Conservation (phyloP, 768 basidiomycete genomes). For the Fomitopsis pulvina region DNA sequence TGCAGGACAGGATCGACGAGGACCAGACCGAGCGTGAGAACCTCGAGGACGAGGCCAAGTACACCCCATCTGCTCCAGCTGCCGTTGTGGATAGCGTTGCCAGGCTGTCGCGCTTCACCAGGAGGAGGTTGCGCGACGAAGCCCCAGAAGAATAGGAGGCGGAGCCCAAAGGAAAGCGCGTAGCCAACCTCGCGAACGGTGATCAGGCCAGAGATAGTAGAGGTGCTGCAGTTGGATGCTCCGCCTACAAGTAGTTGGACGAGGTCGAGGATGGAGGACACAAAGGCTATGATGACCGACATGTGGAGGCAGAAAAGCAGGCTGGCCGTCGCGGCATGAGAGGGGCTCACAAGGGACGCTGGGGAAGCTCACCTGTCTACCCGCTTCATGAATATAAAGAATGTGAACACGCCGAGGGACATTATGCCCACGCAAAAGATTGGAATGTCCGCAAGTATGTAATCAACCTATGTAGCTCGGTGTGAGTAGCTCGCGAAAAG, state of each 20-base stretch:
- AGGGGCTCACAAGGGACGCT: conserved; percentile 11
- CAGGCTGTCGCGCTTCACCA: conserved; percentile 27
- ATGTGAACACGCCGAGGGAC: conserved; percentile 51
- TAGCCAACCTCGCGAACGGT: conserved; percentile 53
- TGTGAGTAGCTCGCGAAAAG: neutral
- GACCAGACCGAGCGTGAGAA: conserved; percentile 38
- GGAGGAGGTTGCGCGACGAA: conserved; percentile 54
- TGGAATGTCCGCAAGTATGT: conserved; percentile 58
- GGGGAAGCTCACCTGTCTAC: conserved; percentile 43
- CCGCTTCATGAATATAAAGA: conserved; percentile 48
- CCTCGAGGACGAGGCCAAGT: conserved; percentile 46
- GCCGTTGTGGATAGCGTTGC: conserved; percentile 39
- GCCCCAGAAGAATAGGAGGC: conserved; percentile 65
- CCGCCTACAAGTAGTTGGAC: conserved; percentile 42
- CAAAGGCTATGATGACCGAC: conserved; percentile 54
- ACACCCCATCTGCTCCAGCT: conserved; percentile 63
- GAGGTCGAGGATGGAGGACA: conserved; percentile 58
- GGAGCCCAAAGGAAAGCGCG: conserved; percentile 48
- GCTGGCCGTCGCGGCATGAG: conserved; percentile 9
- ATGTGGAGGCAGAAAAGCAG: conserved; percentile 45
- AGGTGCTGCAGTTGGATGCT: conserved; percentile 18
- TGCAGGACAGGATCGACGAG: conserved; percentile 50
- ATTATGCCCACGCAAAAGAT: conserved; percentile 62
- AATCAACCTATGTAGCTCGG: conserved; percentile 37
- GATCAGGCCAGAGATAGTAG: conserved; percentile 32